Evolutionary conservation across 768 basidiomycete genomes (phyloP).

Genomic region (Tricholoma saponaceum): DNA sequence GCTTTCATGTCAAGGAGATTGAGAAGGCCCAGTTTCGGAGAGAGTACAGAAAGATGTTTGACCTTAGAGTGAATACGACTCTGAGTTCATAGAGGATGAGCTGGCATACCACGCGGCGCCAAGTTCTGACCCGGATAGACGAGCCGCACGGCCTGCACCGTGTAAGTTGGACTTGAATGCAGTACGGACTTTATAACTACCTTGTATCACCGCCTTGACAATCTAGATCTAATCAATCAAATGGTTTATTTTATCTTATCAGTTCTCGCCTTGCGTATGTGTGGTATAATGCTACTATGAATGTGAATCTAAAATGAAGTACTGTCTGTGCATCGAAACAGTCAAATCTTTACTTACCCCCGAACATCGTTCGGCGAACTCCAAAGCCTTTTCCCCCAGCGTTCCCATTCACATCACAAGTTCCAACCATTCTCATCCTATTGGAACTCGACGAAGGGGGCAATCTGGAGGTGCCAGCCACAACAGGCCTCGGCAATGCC

Average conservation of each 20-base stretch:
- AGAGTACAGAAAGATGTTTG: not conserved
- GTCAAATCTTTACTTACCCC: not conserved
- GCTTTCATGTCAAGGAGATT: not conserved
- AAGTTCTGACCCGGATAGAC: not conserved
- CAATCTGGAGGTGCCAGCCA: conserved; percentile 10
- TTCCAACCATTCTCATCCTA: conserved; percentile 7
- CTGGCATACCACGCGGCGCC: not conserved
- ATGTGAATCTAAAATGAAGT: not conserved
- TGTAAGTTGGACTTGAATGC: no score
- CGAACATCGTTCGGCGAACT: conserved; percentile 10
- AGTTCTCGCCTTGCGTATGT: not conserved
- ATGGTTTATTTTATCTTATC: not conserved
- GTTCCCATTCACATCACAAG: not conserved
- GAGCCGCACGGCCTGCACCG: no score
- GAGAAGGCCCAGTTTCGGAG: not conserved
- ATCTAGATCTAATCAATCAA: not conserved
- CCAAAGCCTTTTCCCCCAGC: not conserved
- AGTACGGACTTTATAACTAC: no score
- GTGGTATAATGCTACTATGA: conserved; percentile 1
- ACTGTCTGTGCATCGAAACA: not conserved
- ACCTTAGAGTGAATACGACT: not conserved
- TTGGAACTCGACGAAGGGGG: conserved; percentile 4
- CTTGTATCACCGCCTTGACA: no score
- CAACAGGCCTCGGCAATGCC: conserved; percentile 15
- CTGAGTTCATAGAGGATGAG: not conserved